Base-by-base conservation (phyloP, 768 basidiomycete genomes). In the Rickenella mellea region DNA sequence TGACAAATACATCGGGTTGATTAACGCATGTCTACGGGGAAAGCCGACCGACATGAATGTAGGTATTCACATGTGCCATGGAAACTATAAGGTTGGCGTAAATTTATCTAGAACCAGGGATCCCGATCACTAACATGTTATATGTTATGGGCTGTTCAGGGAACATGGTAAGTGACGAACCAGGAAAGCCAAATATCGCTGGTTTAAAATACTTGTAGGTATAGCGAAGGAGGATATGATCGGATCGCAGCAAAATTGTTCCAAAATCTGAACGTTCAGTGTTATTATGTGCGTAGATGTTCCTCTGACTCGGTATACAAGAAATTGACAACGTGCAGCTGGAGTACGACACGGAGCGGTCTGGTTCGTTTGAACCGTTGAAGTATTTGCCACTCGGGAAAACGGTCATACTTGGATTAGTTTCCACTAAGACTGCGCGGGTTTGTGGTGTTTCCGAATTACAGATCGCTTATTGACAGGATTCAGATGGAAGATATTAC, bases 401-500 rank as follows among this genome's bases (percentile, higher is more conserved):
- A 27, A 36, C 38, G 12, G 38, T 49, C 32, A 37, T 52, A 15
- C 45, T 52, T 7, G 51, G 51, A 22, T 32, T 52, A 22, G 44
- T 49, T 21, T 52, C 51, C 11, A 47, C 45, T 24, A 52, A 49
- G 33, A 37, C 44, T 20, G 32, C 43, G 8, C 12, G 26, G 17
- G 48, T 49, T 29, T 19, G 33, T 36, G n/a, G n/a, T 19, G 4
- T 32, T 7, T 32, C n/a, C n/a, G 19, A 15, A 17, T 12, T 14
- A 17, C 19, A 17, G 9, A 11, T 2, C 10, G 12, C 33, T 36
- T 8, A 17, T 12, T 5, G 33, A 36, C 3, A 17, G 4, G 3
- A 6, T 3, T 17, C 36, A 60, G 52, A 54, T 75, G 25, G 73
- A 75, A 46, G 63, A 69, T 49, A 55, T 60, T 42, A 57, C 55